Base-by-base conservation (phyloP, 495 filamentous ascomycete species). In the Trichodelitschia bisporula region DNA sequence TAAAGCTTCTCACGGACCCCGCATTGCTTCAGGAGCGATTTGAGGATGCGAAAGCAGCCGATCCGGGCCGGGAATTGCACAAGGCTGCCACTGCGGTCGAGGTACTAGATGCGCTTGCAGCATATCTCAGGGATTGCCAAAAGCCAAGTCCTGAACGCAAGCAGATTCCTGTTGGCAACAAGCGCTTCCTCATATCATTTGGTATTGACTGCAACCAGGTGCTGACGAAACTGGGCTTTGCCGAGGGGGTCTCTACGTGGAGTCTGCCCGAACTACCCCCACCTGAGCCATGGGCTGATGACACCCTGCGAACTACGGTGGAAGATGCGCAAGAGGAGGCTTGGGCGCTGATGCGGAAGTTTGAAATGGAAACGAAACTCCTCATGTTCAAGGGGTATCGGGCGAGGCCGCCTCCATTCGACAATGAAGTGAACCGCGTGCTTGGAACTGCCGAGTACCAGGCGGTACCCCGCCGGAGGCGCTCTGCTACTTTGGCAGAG, bases 151-250 rank as follows among this genome's bases (percentile, higher is more conserved):
- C 47, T 30, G 39, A 46, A 18, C 53, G 55, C 20, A 67, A 64
- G 43, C 40, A 48, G 14, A 76, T 84, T 32, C 61, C 66, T 3
- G 57, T 59, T 10, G 49, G 62, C 4, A 83, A 83, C 49, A 82
- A 77, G 46, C 62, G 60, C 11, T 89, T 78, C 40, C 53, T 64
- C 30, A 54, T 69, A 10, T 61, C 67, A 24, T 74, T 83, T 44
- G 74, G 77, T 10, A 50, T 48, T 15, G 57, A 64, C 12, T 77
- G 75, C 43, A 53, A 64, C 33, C 50, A 61, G 19, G 40, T 83
- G 19, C 55, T 83, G 20, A 55, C 57, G 29, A 67, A 62, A 21
- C 46, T 82, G 2, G 72, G 63, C 3, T 84, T 82, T 40, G 40
- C 6, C 23, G 29, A 34, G 15, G 37, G 19, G 11, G 32, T 33